Evolutionary conservation across 768 basidiomycete species (phyloP).

Genomic region (Hericium alpestre): DNA sequence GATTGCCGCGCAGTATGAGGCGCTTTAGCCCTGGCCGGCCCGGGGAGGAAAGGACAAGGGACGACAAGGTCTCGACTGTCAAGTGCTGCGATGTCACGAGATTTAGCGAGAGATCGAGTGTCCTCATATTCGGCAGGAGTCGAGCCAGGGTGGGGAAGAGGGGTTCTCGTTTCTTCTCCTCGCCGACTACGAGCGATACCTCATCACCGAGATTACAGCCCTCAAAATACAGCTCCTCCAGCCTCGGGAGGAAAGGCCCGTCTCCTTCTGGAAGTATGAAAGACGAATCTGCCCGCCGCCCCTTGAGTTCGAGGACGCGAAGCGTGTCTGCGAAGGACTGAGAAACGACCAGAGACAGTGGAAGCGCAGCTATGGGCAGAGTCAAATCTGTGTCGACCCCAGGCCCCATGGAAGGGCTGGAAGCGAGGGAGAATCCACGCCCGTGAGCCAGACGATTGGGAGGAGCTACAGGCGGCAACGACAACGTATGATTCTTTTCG

Average conservation of each 20-base stretch:
- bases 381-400: neutral
- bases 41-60: conserved; percentile 33
- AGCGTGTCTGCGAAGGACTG: conserved; percentile 14
- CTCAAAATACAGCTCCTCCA: conserved; percentile 69
- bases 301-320: conserved; percentile 44
- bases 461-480: conserved; percentile 6
- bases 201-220: conserved; percentile 59
- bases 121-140: conserved; percentile 61
- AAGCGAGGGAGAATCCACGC: conserved; percentile 1
- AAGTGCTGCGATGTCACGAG: conserved; percentile 44
- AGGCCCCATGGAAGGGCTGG: neutral
- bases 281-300: conserved; percentile 56
- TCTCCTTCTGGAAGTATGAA: conserved; percentile 39
- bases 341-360: conserved; percentile 7
- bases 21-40: conserved; percentile 48
- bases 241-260: conserved; percentile 41
- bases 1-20: conserved; percentile 61
- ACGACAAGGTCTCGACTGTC: conserved; percentile 34
- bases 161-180: conserved; percentile 38
- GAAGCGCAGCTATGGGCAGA: conserved; percentile 10
- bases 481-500: conserved; percentile 2
- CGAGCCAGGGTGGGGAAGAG: conserved; percentile 48
- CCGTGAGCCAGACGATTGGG: neutral
- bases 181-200: conserved; percentile 37
- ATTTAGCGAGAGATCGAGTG: conserved; percentile 73